A percentile compares a stretch with the other conserved stretches of the same genome.
Evolutionary conservation across 2,329 filamentous ascomycete genomes (phyloP).

Genomic region (Fonsecaea erecta): DNA sequence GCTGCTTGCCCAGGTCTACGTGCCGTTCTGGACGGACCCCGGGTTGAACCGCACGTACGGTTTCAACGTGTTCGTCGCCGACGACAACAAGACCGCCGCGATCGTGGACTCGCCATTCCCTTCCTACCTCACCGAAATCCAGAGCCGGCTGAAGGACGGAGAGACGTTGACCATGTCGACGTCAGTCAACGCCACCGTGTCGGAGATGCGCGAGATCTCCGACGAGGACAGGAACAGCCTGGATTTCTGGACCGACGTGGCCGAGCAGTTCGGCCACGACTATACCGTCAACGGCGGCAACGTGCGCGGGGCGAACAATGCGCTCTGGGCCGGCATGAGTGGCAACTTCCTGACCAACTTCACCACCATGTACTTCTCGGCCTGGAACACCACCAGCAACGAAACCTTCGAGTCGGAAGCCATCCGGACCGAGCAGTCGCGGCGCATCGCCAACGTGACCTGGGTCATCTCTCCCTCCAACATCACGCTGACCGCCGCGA

Average conservation of each 20-base stretch:
- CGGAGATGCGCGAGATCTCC: conserved; percentile 23
- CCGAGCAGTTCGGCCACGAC: conserved; percentile 13
- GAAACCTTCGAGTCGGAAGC: conserved; percentile 29
- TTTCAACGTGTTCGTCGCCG: conserved; percentile 27
- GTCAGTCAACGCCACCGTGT: conserved; percentile 30
- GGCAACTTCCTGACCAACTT: conserved; percentile 22
- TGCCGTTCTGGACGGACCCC: conserved; percentile 30
- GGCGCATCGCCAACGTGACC: conserved; percentile 20
- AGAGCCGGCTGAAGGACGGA: conserved; percentile 17
- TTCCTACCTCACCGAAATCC: conserved; percentile 17
- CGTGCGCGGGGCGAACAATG: conserved; percentile 22
- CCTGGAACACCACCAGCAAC: conserved; percentile 27
- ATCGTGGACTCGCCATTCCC: conserved; percentile 29
- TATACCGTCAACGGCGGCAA: conserved; percentile 18
- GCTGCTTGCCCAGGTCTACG: conserved; percentile 24
- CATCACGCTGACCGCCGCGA: conserved; percentile 16
- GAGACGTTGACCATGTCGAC: conserved; percentile 22
- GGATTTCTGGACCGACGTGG: conserved; percentile 17
- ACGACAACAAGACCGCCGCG: conserved; percentile 27
- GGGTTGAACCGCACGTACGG: conserved; percentile 26
- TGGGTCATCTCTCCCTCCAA: conserved; percentile 27
- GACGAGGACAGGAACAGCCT: conserved; percentile 17
- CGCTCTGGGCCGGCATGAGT: conserved; percentile 26
- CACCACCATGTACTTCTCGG: conserved; percentile 25
- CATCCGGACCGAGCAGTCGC: conserved; percentile 21